These are phyloP conservation scores for Thalassiosira mediterranea DNA, from an alignment of 352 stramenopile species.

Conservation along the genomic window DNA sequence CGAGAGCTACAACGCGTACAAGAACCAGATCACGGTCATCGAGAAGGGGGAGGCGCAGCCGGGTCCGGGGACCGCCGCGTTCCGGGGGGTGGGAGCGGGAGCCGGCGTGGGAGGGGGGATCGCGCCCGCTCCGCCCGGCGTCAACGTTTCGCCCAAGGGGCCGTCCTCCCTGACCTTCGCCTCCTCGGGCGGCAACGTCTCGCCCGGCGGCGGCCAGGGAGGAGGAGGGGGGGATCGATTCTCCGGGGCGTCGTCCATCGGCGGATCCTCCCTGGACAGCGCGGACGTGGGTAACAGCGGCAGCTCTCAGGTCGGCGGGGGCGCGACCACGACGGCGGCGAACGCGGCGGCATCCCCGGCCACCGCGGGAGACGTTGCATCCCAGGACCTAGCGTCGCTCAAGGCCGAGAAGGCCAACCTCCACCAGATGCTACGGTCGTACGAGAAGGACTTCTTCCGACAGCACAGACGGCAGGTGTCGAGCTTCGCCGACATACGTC, in stretches of 20 bases:
- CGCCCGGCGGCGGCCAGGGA: constrained; percentile 9
- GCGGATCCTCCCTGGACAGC: constrained; percentile 6
- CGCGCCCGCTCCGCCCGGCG: constrained; percentile 8
- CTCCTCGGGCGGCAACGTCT: constrained; percentile 5
- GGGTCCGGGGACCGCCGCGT: constrained; percentile 47
- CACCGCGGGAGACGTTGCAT: too few relatives aligned
- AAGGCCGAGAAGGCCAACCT: constrained; percentile 82
- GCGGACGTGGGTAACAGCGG: neutral
- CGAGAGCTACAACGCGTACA: constrained; percentile 86
- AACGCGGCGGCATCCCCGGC: too few relatives aligned
- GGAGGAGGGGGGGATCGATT: too few relatives aligned
- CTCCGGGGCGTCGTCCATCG: constrained; percentile 23
- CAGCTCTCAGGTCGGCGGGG: too few relatives aligned
- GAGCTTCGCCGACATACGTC: constrained; percentile 85
- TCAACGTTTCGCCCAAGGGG: constrained; percentile 27
- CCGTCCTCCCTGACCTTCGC: constrained; percentile 14
- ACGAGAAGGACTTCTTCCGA: constrained; percentile 85
- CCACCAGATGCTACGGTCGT: constrained; percentile 86
- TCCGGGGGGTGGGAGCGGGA: too few relatives aligned
- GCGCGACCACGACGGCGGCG: too few relatives aligned
- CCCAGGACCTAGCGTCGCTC: constrained; percentile 73
- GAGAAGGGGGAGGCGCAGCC: constrained; percentile 65
- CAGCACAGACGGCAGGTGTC: constrained; percentile 83
- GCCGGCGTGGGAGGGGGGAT: neutral
- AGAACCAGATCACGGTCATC: constrained; percentile 80